A percentile compares a stretch with the other conserved stretches of the same genome.
These are phyloP conservation scores for Yarrowia hollandica DNA, from an alignment of 805 yeast species.

Conservation along the genomic window DNA sequence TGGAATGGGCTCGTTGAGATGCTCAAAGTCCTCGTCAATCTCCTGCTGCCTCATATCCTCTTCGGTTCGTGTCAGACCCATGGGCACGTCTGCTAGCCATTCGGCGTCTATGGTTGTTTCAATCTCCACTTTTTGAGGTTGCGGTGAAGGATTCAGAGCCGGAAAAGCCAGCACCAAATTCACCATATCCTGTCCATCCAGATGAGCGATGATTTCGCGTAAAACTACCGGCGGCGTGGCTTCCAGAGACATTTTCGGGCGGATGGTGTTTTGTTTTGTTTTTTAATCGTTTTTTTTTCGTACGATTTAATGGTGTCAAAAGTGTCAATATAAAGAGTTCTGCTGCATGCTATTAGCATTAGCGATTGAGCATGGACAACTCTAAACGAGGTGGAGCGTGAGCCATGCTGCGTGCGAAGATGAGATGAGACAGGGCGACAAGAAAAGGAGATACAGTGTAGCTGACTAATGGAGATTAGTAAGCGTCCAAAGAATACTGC, in stretches of 20 bases:
- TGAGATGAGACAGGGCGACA: no score
- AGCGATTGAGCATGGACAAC: no score
- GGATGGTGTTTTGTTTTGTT: no score
- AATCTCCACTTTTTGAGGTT: not conserved
- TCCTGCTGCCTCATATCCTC: not conserved
- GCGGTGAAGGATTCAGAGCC: not conserved
- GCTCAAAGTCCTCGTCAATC: not conserved
- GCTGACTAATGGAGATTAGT: no score
- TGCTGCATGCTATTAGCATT: no score
- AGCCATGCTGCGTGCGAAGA: no score
- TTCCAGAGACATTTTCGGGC: not conserved
- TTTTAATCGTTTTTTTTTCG: no score
- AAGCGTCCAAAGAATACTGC: no score
- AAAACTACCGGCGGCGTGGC: not conserved
- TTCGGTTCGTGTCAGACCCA: not conserved
- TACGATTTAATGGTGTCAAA: no score
- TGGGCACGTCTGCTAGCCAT: not conserved
- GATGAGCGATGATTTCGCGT: conserved; percentile 1
- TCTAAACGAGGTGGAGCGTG: no score
- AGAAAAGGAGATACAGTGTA: no score
- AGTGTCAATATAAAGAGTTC: no score
- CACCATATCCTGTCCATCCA: conserved; percentile 19
- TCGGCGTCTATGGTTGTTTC: not conserved
- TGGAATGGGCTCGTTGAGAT: conserved; percentile 1
- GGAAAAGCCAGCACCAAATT: conserved; percentile 11